phyloP scores from a whole-genome alignment of 2,329 filamentous ascomycete species.

The Coleophoma crateriformis region DNA sequence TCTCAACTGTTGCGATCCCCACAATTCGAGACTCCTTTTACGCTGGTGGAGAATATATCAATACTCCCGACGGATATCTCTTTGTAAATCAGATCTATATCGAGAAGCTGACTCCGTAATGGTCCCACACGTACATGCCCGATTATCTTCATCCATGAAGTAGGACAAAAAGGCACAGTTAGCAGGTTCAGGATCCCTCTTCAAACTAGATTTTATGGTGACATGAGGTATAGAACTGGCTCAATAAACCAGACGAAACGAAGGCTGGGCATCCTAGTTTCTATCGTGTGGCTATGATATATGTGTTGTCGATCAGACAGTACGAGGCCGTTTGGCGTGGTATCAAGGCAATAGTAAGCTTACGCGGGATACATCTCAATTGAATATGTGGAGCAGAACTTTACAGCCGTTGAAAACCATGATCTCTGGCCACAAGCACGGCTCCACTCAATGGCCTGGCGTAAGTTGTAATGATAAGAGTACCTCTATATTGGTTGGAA shows the following conservation, averaged over 20 bases:
- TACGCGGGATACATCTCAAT: constrained; percentile 7
- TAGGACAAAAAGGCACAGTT: constrained; percentile 20
- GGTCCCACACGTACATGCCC: constrained; percentile 11
- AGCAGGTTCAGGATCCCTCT: constrained; percentile 1
- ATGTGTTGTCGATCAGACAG: constrained; percentile 31
- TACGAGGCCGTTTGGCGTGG: constrained; percentile 15
- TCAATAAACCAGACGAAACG: constrained; percentile 41
- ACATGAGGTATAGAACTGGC: constrained; percentile 28
- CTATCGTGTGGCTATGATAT: constrained; percentile 37
- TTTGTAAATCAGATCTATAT: constrained; percentile 44
- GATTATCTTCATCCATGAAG: constrained; percentile 20
- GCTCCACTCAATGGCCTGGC: constrained; percentile 33
- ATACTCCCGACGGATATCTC: constrained; percentile 3
- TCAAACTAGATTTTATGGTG: not conserved
- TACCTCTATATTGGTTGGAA: not conserved
- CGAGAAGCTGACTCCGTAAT: constrained; percentile 34
- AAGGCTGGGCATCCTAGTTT: constrained; percentile 42
- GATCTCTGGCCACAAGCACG: constrained; percentile 27
- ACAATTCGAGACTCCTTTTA: constrained; percentile 17
- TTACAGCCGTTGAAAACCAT: constrained; percentile 18
- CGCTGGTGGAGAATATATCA: constrained; percentile 18
- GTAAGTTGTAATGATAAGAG: constrained; percentile 5
- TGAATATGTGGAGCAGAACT: constrained; percentile 17
- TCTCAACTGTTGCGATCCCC: not conserved
- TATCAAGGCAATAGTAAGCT: constrained; percentile 11